Evolutionary conservation across 2,329 filamentous ascomycete genomes (phyloP), one percentile per base, ranked within the genome.

Genomic region (Cercospora zeina): DNA sequence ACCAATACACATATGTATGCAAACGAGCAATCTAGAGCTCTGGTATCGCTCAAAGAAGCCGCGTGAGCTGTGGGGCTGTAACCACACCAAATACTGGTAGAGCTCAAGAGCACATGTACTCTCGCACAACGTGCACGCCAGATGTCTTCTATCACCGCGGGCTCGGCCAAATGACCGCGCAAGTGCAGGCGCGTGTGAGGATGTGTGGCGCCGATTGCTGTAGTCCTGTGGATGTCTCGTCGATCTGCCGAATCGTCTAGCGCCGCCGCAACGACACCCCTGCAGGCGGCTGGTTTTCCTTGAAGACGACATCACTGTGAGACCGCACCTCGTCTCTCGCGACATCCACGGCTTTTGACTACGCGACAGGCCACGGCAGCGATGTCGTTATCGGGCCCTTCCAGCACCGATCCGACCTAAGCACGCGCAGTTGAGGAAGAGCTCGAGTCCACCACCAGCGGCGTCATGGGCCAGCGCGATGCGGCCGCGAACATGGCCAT

Each of bases 401-500:
- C 9, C 14, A 30, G 13, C 54, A 56, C 14, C 54, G 54, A 56
- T 3, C 54, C 54, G 54, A 56, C 54, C 14, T 56, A 56, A 37
- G 8, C 24, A 45, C 54, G 24, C 49, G 31, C 49, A 34, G 14
- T 34, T 11, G 27, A 31, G 49, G 9, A 11, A 14, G 13, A 10
- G 49, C 30, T 16, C 9, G 14, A 34, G 16, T 10, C 19, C 3
- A 11, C 13, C 11, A 21, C 30, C 7, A n/a, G 24, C n/a, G 37
- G 37, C 36, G 31, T 13, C 6, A 56, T 56, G 54, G 37, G 54
- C 36, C 34, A 56, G 11, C 54, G 27, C 54, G 54, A 56, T 56
- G 37, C 54, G 37, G 54, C 56, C 11, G 54, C 56, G 36, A 66
- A 62, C 55, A 53, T 60, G 59, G 63, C 62, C n/a, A 67, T 72